Evolutionary conservation across 176 grass and related monocot genomes (phyloP), one percentile per base, ranked within the genome.

Genomic region (Oryza meridionalis): DNA sequence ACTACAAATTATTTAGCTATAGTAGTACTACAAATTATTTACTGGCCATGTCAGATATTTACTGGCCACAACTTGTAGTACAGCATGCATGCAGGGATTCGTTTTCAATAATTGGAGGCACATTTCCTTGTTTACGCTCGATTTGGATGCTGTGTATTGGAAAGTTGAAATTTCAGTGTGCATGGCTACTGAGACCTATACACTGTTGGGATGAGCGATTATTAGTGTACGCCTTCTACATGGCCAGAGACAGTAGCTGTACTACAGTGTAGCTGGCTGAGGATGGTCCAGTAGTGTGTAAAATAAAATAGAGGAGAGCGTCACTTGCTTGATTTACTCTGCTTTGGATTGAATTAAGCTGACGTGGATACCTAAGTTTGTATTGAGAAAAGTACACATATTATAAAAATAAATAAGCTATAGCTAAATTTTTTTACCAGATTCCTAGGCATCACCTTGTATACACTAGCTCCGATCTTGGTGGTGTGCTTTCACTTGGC

Each of bases 51-150:
- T 61, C 55, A 22, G 19, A 61, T 19, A 61, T 61, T 1, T 61
- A 61, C 21, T 22, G 21, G 19, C 2, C 13, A 62, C 58, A 8
- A 4, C 7, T 6, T 0, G 4, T 24, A 6, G 2, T 61, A 24
- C n/a, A 62, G 58, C 19, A 59, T 9, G 55, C 19, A 24, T 62
- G 58, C 21, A 62, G 7, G 58, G 58, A 62, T 62, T 62, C n/a
- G 7, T 62, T 22, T 24, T 62, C 58, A 62, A 62, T 62, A 62
- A 62, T 62, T 62, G 21, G 58, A 62, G 58, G 21, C 58, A 0
- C 58, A n/a, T 62, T 62, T 62, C 58, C 58, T 62, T 62, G n/a
- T 62, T 62, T 62, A 62, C 58, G 19, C 58, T 62, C 58, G 58
- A 62, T 62, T 62, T 62, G 58, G 58, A 24, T 62, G n/a, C 21